Conservation (phyloP, 1,284 basidiomycete genomes). For the Boletellus deceptivus region DNA sequence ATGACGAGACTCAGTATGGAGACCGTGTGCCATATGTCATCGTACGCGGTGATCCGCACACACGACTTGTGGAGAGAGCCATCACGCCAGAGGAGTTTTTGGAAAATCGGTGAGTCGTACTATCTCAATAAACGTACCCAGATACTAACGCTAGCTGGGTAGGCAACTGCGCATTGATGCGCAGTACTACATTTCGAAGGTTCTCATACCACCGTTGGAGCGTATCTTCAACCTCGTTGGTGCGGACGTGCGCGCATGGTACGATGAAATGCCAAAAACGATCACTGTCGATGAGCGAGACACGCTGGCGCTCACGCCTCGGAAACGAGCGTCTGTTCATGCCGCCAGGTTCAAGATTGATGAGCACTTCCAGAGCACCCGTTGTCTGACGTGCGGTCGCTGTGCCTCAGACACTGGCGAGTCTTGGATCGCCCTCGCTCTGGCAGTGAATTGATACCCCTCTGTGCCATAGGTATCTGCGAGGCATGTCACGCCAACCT, state of each 20-base stretch:
- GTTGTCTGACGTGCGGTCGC: conserved; percentile 69
- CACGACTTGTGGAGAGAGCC: conserved; percentile 80
- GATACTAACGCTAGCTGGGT: not conserved
- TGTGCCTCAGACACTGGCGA: conserved; percentile 52
- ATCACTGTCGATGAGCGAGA: conserved; percentile 30
- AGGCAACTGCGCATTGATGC: conserved; percentile 23
- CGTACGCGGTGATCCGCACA: conserved; percentile 60
- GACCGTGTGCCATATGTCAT: conserved; percentile 95
- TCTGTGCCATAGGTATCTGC: conserved; percentile 57
- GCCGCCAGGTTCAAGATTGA: conserved; percentile 56
- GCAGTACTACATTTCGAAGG: conserved; percentile 86
- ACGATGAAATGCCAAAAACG: conserved; percentile 79
- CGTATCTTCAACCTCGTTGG: conserved; percentile 92
- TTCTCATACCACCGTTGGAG: conserved; percentile 87
- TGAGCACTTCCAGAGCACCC: conserved; percentile 71
- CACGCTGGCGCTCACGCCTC: conserved; percentile 39
- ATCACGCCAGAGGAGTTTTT: conserved; percentile 79
- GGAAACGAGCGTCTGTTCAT: conserved; percentile 40
- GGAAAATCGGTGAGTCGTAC: conserved; percentile 54
- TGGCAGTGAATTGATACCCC: not conserved
- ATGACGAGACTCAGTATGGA: conserved; percentile 86
- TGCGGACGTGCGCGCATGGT: conserved; percentile 88
- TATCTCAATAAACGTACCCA: not conserved
- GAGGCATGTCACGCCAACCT: conserved; percentile 55
- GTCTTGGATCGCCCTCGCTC: not conserved